phyloP scores from a whole-genome alignment of 2,329 filamentous ascomycete genomes.

The Colletotrichum brevisporum region DNA sequence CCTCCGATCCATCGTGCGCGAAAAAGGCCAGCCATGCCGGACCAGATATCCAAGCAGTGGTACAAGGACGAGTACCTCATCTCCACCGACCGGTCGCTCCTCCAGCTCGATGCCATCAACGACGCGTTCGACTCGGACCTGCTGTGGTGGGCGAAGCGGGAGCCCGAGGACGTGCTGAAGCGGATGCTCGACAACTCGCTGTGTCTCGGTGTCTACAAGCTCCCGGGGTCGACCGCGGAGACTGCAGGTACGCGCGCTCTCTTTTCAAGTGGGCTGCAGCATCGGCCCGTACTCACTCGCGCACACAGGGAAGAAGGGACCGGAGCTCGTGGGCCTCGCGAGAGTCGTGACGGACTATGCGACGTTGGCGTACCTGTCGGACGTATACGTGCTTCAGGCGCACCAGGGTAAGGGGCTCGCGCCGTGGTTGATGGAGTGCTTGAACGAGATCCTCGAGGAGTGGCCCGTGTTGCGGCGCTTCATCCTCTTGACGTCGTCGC shows the following conservation, averaged over 20 bases:
- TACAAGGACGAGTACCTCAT: conserved; percentile 69
- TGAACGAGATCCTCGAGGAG: conserved; percentile 68
- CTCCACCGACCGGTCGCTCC: conserved; percentile 70
- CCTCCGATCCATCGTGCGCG: too few relatives aligned
- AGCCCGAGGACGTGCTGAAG: conserved; percentile 63
- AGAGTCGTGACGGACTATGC: conserved; percentile 44
- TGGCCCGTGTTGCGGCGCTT: conserved; percentile 73
- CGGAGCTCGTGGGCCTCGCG: conserved; percentile 57
- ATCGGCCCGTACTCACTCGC: background rate
- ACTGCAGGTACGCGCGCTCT: conserved; percentile 47
- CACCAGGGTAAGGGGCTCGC: conserved; percentile 75
- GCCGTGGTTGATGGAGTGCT: conserved; percentile 73
- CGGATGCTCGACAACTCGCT: conserved; percentile 71
- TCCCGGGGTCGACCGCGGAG: conserved; percentile 49
- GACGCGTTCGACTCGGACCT: conserved; percentile 68
- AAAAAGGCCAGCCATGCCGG: conserved; percentile 19
- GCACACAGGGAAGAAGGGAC: conserved; percentile 41
- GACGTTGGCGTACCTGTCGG: conserved; percentile 60
- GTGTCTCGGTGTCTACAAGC: conserved; percentile 70
- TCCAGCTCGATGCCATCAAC: conserved; percentile 69
- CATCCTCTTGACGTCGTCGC: conserved; percentile 65
- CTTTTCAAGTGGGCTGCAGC: background rate
- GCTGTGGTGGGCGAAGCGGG: conserved; percentile 72
- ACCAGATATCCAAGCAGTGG: conserved; percentile 57
- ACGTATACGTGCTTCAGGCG: conserved; percentile 74